These are phyloP conservation scores for Didymella pinodella DNA, from an alignment of 2,329 filamentous ascomycete genomes.

Conservation along the genomic window DNA sequence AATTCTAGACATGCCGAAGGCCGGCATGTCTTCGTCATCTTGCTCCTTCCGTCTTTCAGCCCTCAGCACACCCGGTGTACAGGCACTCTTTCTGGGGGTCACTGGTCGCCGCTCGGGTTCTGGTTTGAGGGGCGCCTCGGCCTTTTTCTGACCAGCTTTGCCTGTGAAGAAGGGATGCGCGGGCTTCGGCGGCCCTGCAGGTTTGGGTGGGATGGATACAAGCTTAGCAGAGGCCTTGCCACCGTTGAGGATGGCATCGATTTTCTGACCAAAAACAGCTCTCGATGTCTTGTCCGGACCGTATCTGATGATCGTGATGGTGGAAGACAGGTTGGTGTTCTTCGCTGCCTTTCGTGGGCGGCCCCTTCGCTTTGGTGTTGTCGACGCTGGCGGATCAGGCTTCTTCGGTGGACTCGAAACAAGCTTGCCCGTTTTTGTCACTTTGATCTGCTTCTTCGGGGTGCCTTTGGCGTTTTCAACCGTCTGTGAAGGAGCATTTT, in stretches of 20 bases:
- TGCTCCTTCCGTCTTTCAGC: conserved; percentile 41
- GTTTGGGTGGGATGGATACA: conserved; percentile 38
- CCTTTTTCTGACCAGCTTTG: conserved; percentile 53
- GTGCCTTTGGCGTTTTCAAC: conserved; percentile 17
- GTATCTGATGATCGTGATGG: conserved; percentile 68
- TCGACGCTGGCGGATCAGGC: conserved; percentile 24
- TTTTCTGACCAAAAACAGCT: conserved; percentile 63
- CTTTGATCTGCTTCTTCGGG: conserved; percentile 49
- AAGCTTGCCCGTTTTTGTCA: conserved; percentile 58
- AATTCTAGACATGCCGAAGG: conserved; percentile 33
- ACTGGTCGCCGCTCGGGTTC: conserved; percentile 18
- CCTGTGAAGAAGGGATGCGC: conserved; percentile 75
- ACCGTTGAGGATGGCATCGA: conserved; percentile 68
- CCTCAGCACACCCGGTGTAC: conserved; percentile 58
- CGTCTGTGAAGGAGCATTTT: not conserved
- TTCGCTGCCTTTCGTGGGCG: conserved; percentile 21
- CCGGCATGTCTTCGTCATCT: conserved; percentile 24
- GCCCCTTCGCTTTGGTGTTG: conserved; percentile 56
- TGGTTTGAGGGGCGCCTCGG: conserved; percentile 28
- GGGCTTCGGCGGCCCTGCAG: conserved; percentile 52
- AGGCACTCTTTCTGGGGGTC: conserved; percentile 48
- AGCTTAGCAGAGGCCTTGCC: conserved; percentile 29
- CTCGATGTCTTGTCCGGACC: conserved; percentile 58
- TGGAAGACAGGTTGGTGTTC: conserved; percentile 41
- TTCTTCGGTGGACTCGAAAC: conserved; percentile 52